Conservation (phyloP, 2,329 filamentous ascomycete genomes). For the Colletotrichum lindemuthianum region DNA sequence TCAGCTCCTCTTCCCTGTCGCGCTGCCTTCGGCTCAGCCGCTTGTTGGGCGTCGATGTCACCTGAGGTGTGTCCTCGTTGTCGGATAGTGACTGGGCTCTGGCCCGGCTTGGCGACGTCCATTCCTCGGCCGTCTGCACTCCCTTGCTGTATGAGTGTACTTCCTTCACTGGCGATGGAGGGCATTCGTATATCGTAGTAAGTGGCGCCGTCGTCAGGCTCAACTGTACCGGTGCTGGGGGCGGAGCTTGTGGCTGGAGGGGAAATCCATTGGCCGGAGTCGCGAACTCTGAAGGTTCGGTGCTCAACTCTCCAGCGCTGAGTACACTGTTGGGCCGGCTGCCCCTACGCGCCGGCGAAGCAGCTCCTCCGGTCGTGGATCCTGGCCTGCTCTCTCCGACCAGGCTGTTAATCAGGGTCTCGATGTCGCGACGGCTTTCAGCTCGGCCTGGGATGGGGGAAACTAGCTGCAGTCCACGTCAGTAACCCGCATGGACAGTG, state of each 20-base stretch:
- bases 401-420: conserved; percentile 84
- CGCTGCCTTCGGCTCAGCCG: conserved; percentile 81
- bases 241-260: conserved; percentile 44
- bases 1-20: conserved; percentile 88
- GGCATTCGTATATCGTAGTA: conserved; percentile 82
- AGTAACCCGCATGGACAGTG: conserved; percentile 14
- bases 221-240: conserved; percentile 66
- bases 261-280: conserved; percentile 56
- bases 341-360: conserved; percentile 73
- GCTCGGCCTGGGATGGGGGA: conserved; percentile 77
- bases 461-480: conserved; percentile 52
- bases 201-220: conserved; percentile 75
- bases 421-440: conserved; percentile 79
- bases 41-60: conserved; percentile 72
- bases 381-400: conserved; percentile 80
- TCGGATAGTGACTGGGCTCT: conserved; percentile 71
- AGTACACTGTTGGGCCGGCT: conserved; percentile 89
- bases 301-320: conserved; percentile 83
- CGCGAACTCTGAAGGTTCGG: conserved; percentile 72
- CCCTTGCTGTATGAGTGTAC: conserved; percentile 97
- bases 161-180: conserved; percentile 80
- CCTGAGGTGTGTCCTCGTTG: conserved; percentile 66
- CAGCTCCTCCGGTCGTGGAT: conserved; percentile 71
- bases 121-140: conserved; percentile 87
- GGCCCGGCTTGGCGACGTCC: conserved; percentile 65